Evolutionary conservation across 495 filamentous ascomycete species (phyloP).

Genomic region (Pyronema omphalodes): DNA sequence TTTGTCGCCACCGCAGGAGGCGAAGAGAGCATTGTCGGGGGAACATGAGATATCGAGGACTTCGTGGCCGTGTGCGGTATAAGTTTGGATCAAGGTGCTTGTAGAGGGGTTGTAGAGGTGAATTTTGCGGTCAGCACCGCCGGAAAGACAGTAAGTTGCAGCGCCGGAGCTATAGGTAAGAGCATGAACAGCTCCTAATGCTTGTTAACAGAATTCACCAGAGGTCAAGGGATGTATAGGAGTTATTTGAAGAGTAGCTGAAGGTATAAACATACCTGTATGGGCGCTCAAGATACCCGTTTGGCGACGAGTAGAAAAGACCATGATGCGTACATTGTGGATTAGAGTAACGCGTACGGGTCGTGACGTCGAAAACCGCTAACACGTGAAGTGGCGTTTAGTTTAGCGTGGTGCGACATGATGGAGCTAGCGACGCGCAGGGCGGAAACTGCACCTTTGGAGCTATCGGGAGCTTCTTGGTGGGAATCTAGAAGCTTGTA

Average conservation of each 20-base stretch:
- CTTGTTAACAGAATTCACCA: too few species aligned
- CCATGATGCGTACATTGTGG: conserved; percentile 13
- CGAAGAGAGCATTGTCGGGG: conserved; percentile 63
- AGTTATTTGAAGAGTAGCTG: neutral
- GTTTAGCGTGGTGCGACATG: too few species aligned
- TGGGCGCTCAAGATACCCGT: conserved; percentile 15
- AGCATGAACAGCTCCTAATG: conserved; percentile 52
- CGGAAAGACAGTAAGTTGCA: conserved; percentile 38
- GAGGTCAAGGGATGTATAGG: neutral
- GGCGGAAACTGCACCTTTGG: neutral
- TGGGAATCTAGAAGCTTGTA: neutral
- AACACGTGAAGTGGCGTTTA: too few species aligned
- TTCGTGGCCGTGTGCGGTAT: conserved; percentile 75
- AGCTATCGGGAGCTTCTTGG: neutral
- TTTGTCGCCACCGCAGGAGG: conserved; percentile 69
- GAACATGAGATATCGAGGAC: conserved; percentile 63
- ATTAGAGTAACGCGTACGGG: neutral
- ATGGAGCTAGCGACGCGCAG: neutral
- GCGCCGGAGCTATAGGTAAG: conserved; percentile 49
- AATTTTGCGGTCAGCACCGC: conserved; percentile 14
- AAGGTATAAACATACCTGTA: conserved; percentile 8
- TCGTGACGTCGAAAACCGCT: too few species aligned
- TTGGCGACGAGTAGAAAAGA: conserved; percentile 19
- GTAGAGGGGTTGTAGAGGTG: conserved; percentile 24
- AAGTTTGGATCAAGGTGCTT: conserved; percentile 54